Conservation (phyloP, 2,329 filamentous ascomycete species). For the Nigrograna mackinnonii region DNA sequence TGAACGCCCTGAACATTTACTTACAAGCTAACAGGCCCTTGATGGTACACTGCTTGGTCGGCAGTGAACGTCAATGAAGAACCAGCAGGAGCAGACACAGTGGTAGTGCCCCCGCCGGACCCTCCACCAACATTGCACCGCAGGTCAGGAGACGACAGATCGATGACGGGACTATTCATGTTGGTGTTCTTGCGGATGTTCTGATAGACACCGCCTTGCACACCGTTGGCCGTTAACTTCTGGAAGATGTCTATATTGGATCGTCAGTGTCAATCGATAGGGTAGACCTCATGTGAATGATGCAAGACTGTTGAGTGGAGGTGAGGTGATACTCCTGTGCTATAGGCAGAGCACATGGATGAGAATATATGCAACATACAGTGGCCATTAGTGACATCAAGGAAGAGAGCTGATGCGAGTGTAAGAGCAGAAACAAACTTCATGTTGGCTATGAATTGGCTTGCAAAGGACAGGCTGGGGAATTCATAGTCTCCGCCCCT, state of each 20-base stretch:
- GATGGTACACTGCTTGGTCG: conserved; percentile 23
- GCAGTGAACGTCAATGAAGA: conserved; percentile 15
- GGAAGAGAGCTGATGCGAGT: conserved; percentile 14
- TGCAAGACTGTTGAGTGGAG: conserved; percentile 1
- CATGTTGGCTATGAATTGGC: conserved; percentile 13
- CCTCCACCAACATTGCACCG: conserved; percentile 25
- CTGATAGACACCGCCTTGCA: conserved; percentile 29
- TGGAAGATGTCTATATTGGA: conserved; percentile 40
- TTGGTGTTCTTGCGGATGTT: conserved; percentile 51
- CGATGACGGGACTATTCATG: conserved; percentile 53
- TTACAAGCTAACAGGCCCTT: conserved; percentile 20
- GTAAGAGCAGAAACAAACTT: conserved; percentile 21
- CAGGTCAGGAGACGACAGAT: conserved; percentile 17
- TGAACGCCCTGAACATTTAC: not conserved
- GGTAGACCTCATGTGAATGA: too few species aligned
- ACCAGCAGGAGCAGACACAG: conserved; percentile 17
- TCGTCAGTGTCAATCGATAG: too few species aligned
- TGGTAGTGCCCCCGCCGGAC: conserved; percentile 11
- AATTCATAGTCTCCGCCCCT: not conserved
- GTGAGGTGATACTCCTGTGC: not conserved
- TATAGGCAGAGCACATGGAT: too few species aligned
- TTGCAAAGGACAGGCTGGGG: not conserved
- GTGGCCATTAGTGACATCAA: conserved; percentile 21
- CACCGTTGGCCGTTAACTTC: conserved; percentile 25
- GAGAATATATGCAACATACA: conserved; percentile 11